These are phyloP conservation scores for Thielaviopsis cerberus DNA, from an alignment of 2,329 filamentous ascomycete genomes.

Conservation along the genomic window DNA sequence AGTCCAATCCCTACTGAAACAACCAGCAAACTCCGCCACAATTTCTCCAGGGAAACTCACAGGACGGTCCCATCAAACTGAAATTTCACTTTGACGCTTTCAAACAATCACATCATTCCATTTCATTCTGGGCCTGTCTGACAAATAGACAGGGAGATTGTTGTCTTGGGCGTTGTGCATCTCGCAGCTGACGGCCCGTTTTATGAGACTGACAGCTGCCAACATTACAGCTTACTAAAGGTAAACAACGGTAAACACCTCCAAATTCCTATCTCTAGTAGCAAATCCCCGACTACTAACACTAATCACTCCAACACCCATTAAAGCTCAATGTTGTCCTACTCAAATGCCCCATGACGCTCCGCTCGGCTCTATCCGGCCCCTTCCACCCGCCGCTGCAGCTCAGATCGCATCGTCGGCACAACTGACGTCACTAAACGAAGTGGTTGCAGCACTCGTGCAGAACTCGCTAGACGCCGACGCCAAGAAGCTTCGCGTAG, in stretches of 20 bases:
- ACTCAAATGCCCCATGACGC: not conserved
- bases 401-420: conserved; percentile 72
- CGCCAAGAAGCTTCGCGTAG: conserved; percentile 49
- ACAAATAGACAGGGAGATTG: too few species aligned
- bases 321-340: not conserved
- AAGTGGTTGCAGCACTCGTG: conserved; percentile 51
- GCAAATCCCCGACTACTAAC: not conserved
- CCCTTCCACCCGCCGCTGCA: conserved; percentile 50
- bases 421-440: conserved; percentile 56
- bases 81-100: not conserved
- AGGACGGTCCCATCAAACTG: not conserved
- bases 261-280: too few species aligned
- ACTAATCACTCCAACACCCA: not conserved
- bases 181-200: too few species aligned
- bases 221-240: too few species aligned
- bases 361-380: conserved; percentile 38
- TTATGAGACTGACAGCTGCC: too few species aligned
- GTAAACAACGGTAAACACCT: too few species aligned
- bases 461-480: conserved; percentile 72
- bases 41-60: not conserved
- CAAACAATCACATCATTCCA: not conserved
- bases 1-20: not conserved
- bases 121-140: too few species aligned
- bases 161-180: too few species aligned
- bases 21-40: not conserved